Base-by-base conservation (phyloP, 345 rosid genomes). In the Rhizophora apiculata region DNA sequence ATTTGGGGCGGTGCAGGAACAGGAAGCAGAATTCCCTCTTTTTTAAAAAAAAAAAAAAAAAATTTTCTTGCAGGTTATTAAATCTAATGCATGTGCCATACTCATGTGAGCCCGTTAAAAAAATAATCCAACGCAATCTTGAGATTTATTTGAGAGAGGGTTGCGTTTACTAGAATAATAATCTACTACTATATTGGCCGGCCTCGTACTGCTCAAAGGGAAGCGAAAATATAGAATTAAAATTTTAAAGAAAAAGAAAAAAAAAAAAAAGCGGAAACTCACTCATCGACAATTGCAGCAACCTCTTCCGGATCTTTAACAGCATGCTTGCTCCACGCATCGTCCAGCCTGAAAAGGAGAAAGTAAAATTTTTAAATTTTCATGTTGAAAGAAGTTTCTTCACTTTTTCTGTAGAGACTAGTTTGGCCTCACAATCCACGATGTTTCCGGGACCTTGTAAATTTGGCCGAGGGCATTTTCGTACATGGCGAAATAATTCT, bases 261-360 rank as follows among this genome's bases (percentile, higher is more conserved):
- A 7, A 29, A 4, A 16, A 64, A 16, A 60, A 29, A 62, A 24
- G 27, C 24, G 62, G 69, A 79, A 63, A 84, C 96, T 88, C 79
- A 93, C 98, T 78, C 84, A 74, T 87, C 87, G 69, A 93, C 97
- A 88, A 83, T 73, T 5, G 92, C 79, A 68, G 87, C 93, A 24
- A 91, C 69, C 63, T 78, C 86, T 57, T 86, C 96, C 48, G 96
- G 97, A 82, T 89, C 74, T 27, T 87, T 85, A 24, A 85, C 83
- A 0, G 90, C 86, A 72, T 91, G 89, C 76, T 81, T 82, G 62
- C 74, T 84, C 96, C 89, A 76, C 34, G 73, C 74, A 30, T 74
- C 80, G 49, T 78, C 84, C 7, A 79, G 72, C 80, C 92, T 84
- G 83, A 6, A 24, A 31, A 39, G 9, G 10, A 8, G 13, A 29